Percentiles rank a stretch among this genome's conserved stretches.
These are phyloP conservation scores for Fonsecaea erecta DNA, from an alignment of 2,329 filamentous ascomycete species.

Conservation along the genomic window DNA sequence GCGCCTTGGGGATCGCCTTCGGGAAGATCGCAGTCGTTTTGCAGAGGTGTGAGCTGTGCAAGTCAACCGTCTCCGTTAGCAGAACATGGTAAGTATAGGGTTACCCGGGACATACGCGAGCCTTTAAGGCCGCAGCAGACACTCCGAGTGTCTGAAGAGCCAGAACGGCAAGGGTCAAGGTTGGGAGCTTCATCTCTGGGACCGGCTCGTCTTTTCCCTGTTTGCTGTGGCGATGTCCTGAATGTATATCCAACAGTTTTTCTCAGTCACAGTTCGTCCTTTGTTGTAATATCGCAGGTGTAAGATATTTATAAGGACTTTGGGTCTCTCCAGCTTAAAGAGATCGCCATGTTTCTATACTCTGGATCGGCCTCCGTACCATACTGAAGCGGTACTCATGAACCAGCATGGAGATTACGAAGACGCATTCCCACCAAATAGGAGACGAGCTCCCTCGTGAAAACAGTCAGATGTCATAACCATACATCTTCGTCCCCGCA, in stretches of 20 bases:
- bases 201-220: background rate
- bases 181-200: background rate
- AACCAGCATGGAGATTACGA: background rate
- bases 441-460: background rate
- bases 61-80: background rate
- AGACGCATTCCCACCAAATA: background rate
- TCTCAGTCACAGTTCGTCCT: background rate
- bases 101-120: background rate
- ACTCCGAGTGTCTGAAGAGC: background rate
- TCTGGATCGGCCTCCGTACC: background rate
- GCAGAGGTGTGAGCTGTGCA: background rate
- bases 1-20: constrained; percentile 6
- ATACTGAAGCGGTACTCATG: background rate
- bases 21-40: constrained; percentile 6
- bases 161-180: background rate
- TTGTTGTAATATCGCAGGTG: background rate
- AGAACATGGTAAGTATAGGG: background rate
- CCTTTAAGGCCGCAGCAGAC: constrained; percentile 4
- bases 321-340: background rate
- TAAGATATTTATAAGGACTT: background rate
- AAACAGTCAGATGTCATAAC: background rate
- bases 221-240: background rate
- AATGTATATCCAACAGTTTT: background rate
- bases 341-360: background rate
- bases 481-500: background rate